Conservation (phyloP, 2,329 filamentous ascomycete genomes). For the Sclerotinia sclerotiorum region DNA sequence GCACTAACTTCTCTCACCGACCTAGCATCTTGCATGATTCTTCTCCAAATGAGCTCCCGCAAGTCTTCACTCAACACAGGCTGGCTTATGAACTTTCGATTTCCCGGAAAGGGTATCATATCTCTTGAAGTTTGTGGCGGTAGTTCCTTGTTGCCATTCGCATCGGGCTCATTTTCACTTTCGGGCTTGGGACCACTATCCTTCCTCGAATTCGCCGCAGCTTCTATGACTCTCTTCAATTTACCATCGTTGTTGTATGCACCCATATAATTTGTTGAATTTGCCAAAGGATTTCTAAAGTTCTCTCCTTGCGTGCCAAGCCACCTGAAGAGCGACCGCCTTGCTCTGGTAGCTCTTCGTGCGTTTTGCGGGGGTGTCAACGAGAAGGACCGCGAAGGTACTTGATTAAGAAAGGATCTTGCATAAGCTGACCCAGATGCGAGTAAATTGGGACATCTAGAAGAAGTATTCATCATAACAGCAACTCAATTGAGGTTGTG, state of each 20-base stretch:
- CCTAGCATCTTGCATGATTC: conserved; percentile 54
- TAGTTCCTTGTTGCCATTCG: conserved; percentile 25
- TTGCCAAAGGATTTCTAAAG: conserved; percentile 35
- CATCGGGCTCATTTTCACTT: conserved; percentile 13
- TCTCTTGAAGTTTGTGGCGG: conserved; percentile 33
- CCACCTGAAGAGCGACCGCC: conserved; percentile 38
- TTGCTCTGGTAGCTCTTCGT: conserved; percentile 35
- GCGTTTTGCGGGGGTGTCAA: conserved; percentile 33
- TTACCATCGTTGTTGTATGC: conserved; percentile 38
- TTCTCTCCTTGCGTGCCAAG: conserved; percentile 34
- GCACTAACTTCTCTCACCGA: conserved; percentile 64
- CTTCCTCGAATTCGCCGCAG: conserved; percentile 6
- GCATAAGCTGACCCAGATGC: conserved; percentile 28
- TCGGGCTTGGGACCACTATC: conserved; percentile 11
- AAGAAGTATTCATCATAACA: conserved; percentile 35
- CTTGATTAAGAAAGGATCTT: conserved; percentile 32
- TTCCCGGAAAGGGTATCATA: conserved; percentile 59
- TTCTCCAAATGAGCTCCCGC: conserved; percentile 61
- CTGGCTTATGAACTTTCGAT: conserved; percentile 59
- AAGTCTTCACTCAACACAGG: conserved; percentile 64
- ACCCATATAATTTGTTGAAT: conserved; percentile 39
- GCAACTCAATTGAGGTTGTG: conserved; percentile 10
- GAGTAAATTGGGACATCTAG: conserved; percentile 34
- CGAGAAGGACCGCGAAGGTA: conserved; percentile 39
- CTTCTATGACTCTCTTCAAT: conserved; percentile 34